These are phyloP conservation scores for Paspalum notatum DNA, from an alignment of 176 grass and related monocot species.

Conservation along the genomic window DNA sequence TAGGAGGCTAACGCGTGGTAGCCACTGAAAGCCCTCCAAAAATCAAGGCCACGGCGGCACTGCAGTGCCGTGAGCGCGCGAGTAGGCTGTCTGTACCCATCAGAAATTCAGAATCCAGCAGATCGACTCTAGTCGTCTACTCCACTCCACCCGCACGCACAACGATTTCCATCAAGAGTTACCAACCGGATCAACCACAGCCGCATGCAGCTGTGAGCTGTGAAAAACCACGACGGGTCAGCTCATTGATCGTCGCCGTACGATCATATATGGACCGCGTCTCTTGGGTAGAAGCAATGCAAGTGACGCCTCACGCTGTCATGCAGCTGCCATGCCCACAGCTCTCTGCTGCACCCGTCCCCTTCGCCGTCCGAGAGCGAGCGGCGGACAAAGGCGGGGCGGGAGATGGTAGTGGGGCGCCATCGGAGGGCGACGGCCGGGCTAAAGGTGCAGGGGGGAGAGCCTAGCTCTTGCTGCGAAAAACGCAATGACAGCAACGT, in stretches of 20 bases:
- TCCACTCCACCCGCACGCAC: background rate
- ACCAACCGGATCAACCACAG: background rate
- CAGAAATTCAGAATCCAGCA: constrained; percentile 7
- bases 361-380: background rate
- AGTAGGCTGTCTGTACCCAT: constrained; percentile 31
- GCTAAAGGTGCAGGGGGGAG: background rate
- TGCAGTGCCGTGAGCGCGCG: background rate
- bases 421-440: constrained; percentile 39
- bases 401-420: constrained; percentile 24
- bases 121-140: background rate
- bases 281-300: background rate
- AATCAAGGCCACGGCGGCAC: background rate
- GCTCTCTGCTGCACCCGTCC: background rate
- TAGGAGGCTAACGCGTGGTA: background rate
- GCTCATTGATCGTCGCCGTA: background rate
- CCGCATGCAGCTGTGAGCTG: constrained; percentile 2
- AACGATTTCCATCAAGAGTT: constrained; percentile 25
- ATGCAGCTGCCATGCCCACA: background rate
- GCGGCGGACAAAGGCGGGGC: background rate
- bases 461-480: background rate
- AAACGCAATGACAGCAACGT: constrained; percentile 39
- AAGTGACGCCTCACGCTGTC: constrained; percentile 15
- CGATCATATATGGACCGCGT: too few relatives aligned
- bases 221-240: constrained; percentile 23
- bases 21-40: constrained; percentile 28